Evolutionary conservation across 768 basidiomycete genomes (phyloP).

Genomic region (Phlebiopsis flavidoalba): DNA sequence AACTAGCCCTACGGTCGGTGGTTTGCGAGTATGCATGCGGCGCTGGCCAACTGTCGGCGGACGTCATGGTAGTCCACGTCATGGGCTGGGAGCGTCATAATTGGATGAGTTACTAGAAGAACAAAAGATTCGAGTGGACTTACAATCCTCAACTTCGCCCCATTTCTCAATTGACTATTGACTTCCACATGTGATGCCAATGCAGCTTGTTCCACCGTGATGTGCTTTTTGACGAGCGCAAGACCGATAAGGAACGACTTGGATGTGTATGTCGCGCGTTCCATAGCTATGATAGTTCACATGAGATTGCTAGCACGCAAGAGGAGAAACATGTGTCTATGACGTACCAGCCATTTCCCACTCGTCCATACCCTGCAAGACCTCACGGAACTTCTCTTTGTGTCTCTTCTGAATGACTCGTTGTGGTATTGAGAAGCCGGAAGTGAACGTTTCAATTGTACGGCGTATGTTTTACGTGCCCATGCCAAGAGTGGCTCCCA

Average conservation of each 20-base stretch:
- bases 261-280: constrained; percentile 81
- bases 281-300: constrained; percentile 57
- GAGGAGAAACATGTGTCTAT: neutral
- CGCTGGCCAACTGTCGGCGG: constrained; percentile 79
- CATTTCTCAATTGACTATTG: constrained; percentile 92
- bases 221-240: constrained; percentile 69
- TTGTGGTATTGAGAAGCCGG: constrained; percentile 61
- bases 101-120: neutral
- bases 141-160: constrained; percentile 99
- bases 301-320: neutral
- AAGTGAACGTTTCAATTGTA: constrained; percentile 60
- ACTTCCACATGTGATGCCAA: constrained; percentile 89
- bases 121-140: constrained; percentile 30
- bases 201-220: constrained; percentile 82
- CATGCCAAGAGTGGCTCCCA: constrained; percentile 89
- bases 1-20: neutral
- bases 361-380: constrained; percentile 60
- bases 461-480: constrained; percentile 59
- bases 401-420: constrained; percentile 71
- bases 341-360: constrained; percentile 88
- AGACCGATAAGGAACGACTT: constrained; percentile 90
- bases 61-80: constrained; percentile 97
- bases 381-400: constrained; percentile 47
- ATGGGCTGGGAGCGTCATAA: constrained; percentile 58
- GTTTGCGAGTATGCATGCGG: constrained; percentile 44